Evolutionary conservation across 2,329 filamentous ascomycete species (phyloP).

Genomic region (Penicillium janthinellum): DNA sequence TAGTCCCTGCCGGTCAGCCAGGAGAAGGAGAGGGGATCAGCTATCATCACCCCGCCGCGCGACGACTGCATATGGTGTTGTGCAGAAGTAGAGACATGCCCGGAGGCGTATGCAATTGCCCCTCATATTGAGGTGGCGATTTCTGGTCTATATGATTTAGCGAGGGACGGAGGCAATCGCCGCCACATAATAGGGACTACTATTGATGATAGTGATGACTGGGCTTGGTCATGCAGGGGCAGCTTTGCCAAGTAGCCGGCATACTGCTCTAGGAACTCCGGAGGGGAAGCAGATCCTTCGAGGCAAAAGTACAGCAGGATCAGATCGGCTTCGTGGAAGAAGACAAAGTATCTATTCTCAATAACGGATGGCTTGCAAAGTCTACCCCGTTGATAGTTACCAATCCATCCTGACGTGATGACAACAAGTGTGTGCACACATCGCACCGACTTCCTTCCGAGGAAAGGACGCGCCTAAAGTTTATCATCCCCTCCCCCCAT

Average conservation of each 20-base stretch:
- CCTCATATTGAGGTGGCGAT: neutral
- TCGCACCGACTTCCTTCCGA: neutral
- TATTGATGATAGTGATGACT: neutral
- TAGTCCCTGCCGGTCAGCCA: too few species aligned
- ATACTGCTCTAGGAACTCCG: neutral
- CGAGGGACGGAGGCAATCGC: neutral
- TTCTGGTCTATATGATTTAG: neutral
- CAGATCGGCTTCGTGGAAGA: neutral
- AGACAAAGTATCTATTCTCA: neutral
- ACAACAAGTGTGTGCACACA: too few species aligned
- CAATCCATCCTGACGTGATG: too few species aligned
- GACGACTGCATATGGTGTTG: neutral
- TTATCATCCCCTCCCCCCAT: neutral
- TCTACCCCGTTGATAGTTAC: too few species aligned
- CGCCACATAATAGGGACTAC: neutral
- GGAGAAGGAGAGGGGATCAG: neutral
- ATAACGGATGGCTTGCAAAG: too few species aligned
- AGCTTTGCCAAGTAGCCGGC: constrained; percentile 5
- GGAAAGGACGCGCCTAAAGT: neutral
- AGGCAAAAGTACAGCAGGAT: neutral
- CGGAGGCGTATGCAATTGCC: neutral
- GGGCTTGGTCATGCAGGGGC: constrained; percentile 14
- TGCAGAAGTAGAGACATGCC: neutral
- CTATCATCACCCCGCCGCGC: neutral
- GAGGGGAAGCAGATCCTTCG: neutral